Percentiles rank a stretch among this genome's conserved stretches.
phyloP scores from a whole-genome alignment of 495 filamentous ascomycete species.

The Margaritispora aquatica region DNA sequence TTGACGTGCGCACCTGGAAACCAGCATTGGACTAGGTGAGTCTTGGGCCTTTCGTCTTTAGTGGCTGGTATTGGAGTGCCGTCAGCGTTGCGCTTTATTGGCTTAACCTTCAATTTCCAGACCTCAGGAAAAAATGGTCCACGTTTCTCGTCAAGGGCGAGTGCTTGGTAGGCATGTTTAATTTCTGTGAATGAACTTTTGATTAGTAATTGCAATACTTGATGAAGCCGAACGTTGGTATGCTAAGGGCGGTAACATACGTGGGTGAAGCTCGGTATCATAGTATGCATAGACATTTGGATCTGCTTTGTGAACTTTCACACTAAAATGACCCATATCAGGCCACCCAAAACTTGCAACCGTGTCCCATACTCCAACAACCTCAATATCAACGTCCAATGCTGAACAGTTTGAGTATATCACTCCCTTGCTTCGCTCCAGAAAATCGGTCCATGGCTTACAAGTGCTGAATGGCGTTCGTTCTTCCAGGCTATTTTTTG shows the following conservation, averaged over 20 bases:
- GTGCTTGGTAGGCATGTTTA: slow-evolving; percentile 66
- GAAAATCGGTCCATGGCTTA: background rate
- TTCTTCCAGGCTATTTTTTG: background rate
- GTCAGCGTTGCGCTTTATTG: background rate
- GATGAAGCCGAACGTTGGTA: background rate
- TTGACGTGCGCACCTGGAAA: slow-evolving; percentile 62
- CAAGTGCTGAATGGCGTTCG: background rate
- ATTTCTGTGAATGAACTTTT: too few species aligned
- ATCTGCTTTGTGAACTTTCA: background rate
- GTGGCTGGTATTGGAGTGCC: background rate
- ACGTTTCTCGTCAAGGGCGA: slow-evolving; percentile 63
- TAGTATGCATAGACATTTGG: background rate
- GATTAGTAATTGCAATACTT: too few species aligned
- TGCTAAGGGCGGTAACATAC: too few species aligned
- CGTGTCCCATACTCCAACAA: slow-evolving; percentile 58
- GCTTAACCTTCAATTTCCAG: slow-evolving; percentile 42
- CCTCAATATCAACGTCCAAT: slow-evolving; percentile 42
- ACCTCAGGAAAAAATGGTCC: slow-evolving; percentile 55
- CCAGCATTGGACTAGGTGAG: slow-evolving; percentile 58
- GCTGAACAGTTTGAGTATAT: background rate
- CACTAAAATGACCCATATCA: background rate
- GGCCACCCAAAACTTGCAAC: slow-evolving; percentile 28
- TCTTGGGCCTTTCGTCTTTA: background rate
- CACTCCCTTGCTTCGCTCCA: too few species aligned
- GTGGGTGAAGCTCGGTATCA: too few species aligned